These are phyloP conservation scores for Salix brachista DNA, from an alignment of 345 rosid species.

Conservation along the genomic window DNA sequence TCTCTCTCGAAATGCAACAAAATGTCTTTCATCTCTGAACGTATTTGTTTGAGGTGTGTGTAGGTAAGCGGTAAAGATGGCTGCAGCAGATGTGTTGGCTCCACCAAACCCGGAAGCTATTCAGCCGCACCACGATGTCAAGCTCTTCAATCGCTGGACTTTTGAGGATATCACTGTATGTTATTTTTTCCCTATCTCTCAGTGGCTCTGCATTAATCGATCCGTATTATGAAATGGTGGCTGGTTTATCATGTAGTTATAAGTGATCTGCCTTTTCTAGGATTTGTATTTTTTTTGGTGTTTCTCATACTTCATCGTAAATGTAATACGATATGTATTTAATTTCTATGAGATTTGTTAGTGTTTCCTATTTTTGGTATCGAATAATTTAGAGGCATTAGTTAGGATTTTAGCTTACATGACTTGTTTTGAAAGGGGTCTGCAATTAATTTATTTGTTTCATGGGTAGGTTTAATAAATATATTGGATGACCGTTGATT, in stretches of 20 bases:
- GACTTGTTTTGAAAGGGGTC: no score
- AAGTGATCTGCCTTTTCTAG: background rate
- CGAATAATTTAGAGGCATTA: background rate
- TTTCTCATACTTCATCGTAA: background rate
- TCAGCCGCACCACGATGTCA: slow-evolving; percentile 38
- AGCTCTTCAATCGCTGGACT: slow-evolving; percentile 86
- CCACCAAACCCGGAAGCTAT: background rate
- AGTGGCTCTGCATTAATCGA: background rate
- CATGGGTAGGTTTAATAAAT: no score
- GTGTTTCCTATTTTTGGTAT: background rate
- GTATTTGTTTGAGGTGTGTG: background rate
- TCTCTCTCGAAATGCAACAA: background rate
- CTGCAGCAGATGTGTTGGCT: background rate
- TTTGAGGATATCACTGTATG: slow-evolving; percentile 69
- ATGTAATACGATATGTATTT: background rate
- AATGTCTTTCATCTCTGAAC: background rate
- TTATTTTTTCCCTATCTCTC: background rate
- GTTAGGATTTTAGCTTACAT: no score
- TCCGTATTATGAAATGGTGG: background rate
- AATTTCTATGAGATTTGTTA: background rate
- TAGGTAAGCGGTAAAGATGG: slow-evolving; percentile 15
- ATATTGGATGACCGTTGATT: no score
- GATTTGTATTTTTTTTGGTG: background rate
- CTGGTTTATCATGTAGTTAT: background rate
- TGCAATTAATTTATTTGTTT: no score